phyloP scores from a whole-genome alignment of 163 green algal genomes.

The Scenedesmus sp. region DNA sequence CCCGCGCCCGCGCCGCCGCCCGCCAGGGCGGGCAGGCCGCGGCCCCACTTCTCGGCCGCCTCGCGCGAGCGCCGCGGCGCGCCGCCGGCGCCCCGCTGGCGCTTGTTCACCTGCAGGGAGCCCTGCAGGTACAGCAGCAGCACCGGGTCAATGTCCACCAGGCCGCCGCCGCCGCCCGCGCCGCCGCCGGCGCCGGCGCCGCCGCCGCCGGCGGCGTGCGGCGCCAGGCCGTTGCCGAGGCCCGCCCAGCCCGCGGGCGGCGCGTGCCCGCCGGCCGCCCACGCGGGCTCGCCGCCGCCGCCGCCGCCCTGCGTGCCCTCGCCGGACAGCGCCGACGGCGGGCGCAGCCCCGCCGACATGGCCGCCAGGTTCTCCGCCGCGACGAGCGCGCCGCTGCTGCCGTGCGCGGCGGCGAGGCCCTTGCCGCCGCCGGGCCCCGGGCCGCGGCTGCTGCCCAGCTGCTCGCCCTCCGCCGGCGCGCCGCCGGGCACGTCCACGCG shows the following conservation, averaged over 20 bases:
- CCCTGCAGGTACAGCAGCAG: constrained; percentile 29
- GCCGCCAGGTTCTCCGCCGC: constrained; percentile 12
- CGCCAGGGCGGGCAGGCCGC: no score
- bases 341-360: no score
- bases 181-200: not conserved
- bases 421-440: constrained; percentile 7
- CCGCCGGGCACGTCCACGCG: not conserved
- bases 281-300: no score
- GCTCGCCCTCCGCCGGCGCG: not conserved
- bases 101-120: constrained; percentile 8
- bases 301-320: no score
- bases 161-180: not conserved
- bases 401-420: not conserved
- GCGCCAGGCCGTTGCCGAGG: not conserved
- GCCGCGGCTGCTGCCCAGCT: constrained; percentile 2
- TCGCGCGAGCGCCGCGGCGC: not conserved
- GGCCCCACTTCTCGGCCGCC: no score
- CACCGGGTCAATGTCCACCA: constrained; percentile 11
- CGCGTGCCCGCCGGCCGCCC: no score
- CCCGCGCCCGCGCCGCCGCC: no score
- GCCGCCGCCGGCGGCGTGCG: not conserved
- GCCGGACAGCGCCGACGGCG: no score
- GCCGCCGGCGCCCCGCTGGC: constrained; percentile 12
- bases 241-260: no score
- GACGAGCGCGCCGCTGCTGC: constrained; percentile 5